These are phyloP conservation scores for Aotearoamyces nothofagi DNA, from an alignment of 2,329 filamentous ascomycete species.

Conservation along the genomic window DNA sequence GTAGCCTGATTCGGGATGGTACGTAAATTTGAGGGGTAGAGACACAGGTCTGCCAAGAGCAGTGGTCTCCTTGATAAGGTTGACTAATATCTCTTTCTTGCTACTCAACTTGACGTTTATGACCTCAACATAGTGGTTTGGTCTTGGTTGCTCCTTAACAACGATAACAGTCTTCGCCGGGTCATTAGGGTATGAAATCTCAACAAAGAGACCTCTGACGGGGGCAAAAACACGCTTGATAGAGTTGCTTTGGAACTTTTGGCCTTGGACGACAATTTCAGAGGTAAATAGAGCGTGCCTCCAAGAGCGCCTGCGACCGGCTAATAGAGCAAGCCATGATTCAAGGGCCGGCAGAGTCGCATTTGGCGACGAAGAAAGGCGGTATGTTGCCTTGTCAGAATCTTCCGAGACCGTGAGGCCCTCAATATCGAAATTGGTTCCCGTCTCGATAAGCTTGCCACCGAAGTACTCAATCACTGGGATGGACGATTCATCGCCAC, in stretches of 20 bases:
- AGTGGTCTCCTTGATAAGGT: constrained; percentile 85
- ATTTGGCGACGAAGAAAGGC: constrained; percentile 61
- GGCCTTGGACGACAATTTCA: constrained; percentile 86
- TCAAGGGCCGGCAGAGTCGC: constrained; percentile 64
- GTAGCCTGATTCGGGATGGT: constrained; percentile 90
- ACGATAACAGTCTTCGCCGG: constrained; percentile 71
- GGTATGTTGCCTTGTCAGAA: constrained; percentile 66
- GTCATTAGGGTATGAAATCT: constrained; percentile 71
- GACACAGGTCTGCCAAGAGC: constrained; percentile 71
- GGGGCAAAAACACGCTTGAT: constrained; percentile 85
- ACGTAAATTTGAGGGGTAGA: constrained; percentile 76
- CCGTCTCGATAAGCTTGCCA: constrained; percentile 62
- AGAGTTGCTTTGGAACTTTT: constrained; percentile 95
- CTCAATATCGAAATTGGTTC: constrained; percentile 64
- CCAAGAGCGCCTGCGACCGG: constrained; percentile 79
- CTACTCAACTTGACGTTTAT: constrained; percentile 67
- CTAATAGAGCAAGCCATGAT: constrained; percentile 76
- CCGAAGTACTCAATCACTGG: constrained; percentile 92
- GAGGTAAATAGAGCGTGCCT: constrained; percentile 86
- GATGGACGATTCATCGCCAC: constrained; percentile 54
- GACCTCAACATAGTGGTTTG: constrained; percentile 76
- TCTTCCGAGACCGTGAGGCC: constrained; percentile 75
- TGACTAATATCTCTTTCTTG: constrained; percentile 70
- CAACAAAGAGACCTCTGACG: constrained; percentile 72
- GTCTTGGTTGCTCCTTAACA: constrained; percentile 74